Base-by-base conservation (phyloP, 2,329 filamentous ascomycete genomes). In the Penicillium hesseltinei region DNA sequence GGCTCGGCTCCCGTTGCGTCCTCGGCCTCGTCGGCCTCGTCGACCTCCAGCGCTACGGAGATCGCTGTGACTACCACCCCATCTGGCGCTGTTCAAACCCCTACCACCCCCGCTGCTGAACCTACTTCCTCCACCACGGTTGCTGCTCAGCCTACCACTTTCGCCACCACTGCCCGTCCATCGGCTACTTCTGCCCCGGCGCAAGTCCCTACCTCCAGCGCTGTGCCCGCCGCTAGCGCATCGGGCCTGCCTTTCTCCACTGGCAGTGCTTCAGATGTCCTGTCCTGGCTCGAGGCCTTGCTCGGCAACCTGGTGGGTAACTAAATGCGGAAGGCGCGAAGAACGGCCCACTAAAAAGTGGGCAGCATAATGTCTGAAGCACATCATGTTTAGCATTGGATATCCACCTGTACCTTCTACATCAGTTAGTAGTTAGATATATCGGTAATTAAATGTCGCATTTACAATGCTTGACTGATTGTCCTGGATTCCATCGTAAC, bases 261-360 rank as follows among this genome's bases (percentile, higher is more conserved):
- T 19, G 50, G 54, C 25, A 64, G 42, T 42, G 59, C 61, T n/a
- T 42, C 56, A 6, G 53, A 65, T 42, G 58, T 57, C 33, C 17
- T 47, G 58, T 33, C 38, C 38, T 65, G 51, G 57, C 23, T 51
- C 50, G 51, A 57, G 51, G 61, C 38, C 46, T 44, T 66, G n/a
- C 29, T 64, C 15, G 60, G 62, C 43, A 62, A 64, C 45, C 51
- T 66, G 42, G 55, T 60, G 9, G 53, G 53, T 29, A 60, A 65
- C 43, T 62, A 60, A 54, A 42, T 17, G 17, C 8, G 29, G 19
- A 38, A 7, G 17, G 19, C 19, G 46, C 7, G 13, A 17, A 29
- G 15, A 27, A 17, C 13, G 53, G 11, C 39, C 39, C 46, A 43
- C 29, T 44, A 8, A 36, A 31, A 33, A 36, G 38, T 38, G 40